A percentile compares a stretch with the other conserved stretches of the same genome.
Conservation (phyloP, 768 basidiomycete species). For the Pseudohyphozyma bogoriensis region DNA sequence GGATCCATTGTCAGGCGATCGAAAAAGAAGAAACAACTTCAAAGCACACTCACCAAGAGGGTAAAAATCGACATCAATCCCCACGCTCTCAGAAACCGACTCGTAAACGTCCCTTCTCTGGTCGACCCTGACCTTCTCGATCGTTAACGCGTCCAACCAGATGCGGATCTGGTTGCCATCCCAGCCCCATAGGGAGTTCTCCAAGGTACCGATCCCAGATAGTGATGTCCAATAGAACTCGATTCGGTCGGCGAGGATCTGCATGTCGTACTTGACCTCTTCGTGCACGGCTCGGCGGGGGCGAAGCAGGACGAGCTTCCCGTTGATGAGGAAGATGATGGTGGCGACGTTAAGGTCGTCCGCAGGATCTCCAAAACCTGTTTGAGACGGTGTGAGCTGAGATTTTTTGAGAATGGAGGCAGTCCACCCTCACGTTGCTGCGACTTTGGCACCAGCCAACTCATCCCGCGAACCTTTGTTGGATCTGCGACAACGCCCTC, state of each 20-base stretch:
- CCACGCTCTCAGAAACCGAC: constrained; percentile 83
- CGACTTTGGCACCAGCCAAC: constrained; percentile 90
- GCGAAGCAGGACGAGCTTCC: constrained; percentile 74
- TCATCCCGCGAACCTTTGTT: constrained; percentile 71
- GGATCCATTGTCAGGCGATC: not conserved
- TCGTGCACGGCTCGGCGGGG: constrained; percentile 78
- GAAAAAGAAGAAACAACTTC: not conserved
- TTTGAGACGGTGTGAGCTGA: not conserved
- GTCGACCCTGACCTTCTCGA: constrained; percentile 53
- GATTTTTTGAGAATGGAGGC: constrained; percentile 5
- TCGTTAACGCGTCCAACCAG: constrained; percentile 90
- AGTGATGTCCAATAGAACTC: constrained; percentile 99
- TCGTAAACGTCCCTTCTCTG: constrained; percentile 42
- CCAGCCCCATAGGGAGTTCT: constrained; percentile 96
- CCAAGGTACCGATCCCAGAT: constrained; percentile 78
- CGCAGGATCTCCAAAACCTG: constrained; percentile 86
- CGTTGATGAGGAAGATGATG: constrained; percentile 89
- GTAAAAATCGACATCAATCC: constrained; percentile 85
- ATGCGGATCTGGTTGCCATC: constrained; percentile 80
- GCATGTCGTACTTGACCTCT: constrained; percentile 94
- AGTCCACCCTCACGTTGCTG: constrained; percentile 64
- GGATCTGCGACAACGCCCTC: constrained; percentile 78
- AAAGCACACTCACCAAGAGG: constrained; percentile 66
- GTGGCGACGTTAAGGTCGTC: constrained; percentile 89
- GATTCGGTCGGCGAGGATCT: constrained; percentile 89